Conservation (phyloP, 345 rosid species). For the Eutrema japonicum region DNA sequence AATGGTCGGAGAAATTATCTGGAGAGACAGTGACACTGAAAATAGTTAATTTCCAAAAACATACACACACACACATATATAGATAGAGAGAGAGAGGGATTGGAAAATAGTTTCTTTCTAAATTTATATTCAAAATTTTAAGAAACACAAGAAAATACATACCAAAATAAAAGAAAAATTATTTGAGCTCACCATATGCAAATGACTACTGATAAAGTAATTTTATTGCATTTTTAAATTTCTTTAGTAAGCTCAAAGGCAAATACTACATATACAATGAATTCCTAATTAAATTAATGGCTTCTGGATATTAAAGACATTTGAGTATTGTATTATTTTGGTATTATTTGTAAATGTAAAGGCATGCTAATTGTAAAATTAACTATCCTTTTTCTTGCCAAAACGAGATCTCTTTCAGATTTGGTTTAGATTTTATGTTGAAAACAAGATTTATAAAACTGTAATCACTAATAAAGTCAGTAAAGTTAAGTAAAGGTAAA, state of each 20-base stretch:
- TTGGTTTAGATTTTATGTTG: conserved; percentile 38
- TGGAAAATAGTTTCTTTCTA: no score
- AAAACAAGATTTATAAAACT: conserved; percentile 26
- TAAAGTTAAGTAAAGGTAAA: conserved; percentile 39
- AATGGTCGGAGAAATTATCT: background rate
- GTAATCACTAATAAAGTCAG: conserved; percentile 7
- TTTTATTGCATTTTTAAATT: background rate
- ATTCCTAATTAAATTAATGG: background rate
- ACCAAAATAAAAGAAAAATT: no score
- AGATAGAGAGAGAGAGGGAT: no score
- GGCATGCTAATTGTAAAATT: conserved; percentile 13
- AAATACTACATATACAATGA: background rate
- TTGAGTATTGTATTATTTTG: background rate
- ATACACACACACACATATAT: no score
- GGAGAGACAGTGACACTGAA: no score
- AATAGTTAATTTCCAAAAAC: no score
- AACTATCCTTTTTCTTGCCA: conserved; percentile 9
- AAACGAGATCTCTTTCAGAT: conserved; percentile 31
- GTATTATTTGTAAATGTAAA: background rate
- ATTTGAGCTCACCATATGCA: no score
- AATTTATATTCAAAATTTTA: no score
- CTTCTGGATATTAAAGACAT: background rate
- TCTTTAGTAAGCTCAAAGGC: background rate
- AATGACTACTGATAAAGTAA: no score
- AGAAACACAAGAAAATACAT: no score